phyloP scores from a whole-genome alignment of 805 yeast genomes.

The Grigorovia yakushimaensis region DNA sequence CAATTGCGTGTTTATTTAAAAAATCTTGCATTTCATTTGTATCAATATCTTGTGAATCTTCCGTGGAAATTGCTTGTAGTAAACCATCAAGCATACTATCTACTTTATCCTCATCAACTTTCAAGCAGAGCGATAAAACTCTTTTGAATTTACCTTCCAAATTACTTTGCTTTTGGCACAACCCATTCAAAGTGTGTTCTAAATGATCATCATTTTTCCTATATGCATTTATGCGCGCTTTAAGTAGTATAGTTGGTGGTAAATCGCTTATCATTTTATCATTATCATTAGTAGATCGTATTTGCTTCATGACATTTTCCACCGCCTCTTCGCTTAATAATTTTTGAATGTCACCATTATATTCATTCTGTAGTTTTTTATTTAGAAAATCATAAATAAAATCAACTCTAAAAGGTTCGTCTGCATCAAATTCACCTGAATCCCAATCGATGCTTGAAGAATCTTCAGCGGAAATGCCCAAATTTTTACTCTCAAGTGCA shows the following conservation, averaged over 20 bases:
- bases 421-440: conserved; percentile 67
- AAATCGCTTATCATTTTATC: conserved; percentile 13
- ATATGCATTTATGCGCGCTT: conserved; percentile 78
- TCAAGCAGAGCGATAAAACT: conserved; percentile 84
- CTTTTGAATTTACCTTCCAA: conserved; percentile 72
- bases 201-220: conserved; percentile 55
- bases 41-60: conserved; percentile 59
- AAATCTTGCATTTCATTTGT: conserved; percentile 41
- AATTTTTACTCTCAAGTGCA: conserved; percentile 32
- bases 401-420: conserved; percentile 76
- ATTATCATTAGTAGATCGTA: conserved; percentile 11
- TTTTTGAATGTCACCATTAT: conserved; percentile 22
- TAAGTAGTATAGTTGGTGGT: conserved; percentile 38
- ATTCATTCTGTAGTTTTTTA: conserved; percentile 28
- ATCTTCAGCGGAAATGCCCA: conserved; percentile 26
- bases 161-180: conserved; percentile 44
- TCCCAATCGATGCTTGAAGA: conserved; percentile 26
- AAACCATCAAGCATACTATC: conserved; percentile 75
- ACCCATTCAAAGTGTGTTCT: conserved; percentile 39
- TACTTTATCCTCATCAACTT: conserved; percentile 71
- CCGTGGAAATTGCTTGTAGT: conserved; percentile 80
- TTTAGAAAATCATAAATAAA: conserved; percentile 49
- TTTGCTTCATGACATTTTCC: conserved; percentile 16
- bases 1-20: conserved; percentile 38
- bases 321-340: conserved; percentile 15